Base-by-base conservation (phyloP, 208 protist species). In the Leishmania aethiopica region DNA sequence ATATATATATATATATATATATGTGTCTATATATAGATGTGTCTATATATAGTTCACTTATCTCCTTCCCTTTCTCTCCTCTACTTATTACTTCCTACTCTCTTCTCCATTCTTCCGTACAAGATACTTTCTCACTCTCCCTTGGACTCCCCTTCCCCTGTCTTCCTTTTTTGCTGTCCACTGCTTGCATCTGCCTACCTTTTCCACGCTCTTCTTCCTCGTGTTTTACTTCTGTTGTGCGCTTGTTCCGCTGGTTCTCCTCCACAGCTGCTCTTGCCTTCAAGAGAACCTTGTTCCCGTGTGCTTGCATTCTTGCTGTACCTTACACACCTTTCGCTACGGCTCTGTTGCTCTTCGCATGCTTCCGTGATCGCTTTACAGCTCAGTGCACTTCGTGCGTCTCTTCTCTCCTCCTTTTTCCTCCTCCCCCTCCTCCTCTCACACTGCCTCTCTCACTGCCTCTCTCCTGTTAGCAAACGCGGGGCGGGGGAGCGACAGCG, bases 291-390 rank as follows among this genome's bases (percentile, higher is more conserved):
- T 55, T 55, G 51, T 10, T 22, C 4, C 4, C 15, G 15, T 22
- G 51, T 22, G 42, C 25, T 75, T 70, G 73, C 78, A 66, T 64
- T 64, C 28, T 64, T 64, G 57, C 15, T 64, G 57, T 62, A n/a
- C 8, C 28, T 13, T 13, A 62, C 57, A 60, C 25, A n/a, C 28
- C 57, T 62, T 32, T 32, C 40, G 59, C 62, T 69, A 17, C 32
- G 15, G 2, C 32, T 40, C 25, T n/a, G 25, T 0, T n/a, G 25
- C 25, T 32, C 28, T 8, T 67, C 60, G 6, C n/a, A 2, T 19
- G 25, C n/a, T 37, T 25, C 13, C 28, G n/a, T 67, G 60, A 3
- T 67, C n/a, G 25, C 60, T 67, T 67, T 37, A 10, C 60, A 13
- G 28, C 51, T 55, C 51, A 55, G 15, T 55, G 6, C 10, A 55